A percentile compares a stretch with the other conserved stretches of the same genome.
Conservation (phyloP, 495 filamentous ascomycete genomes). For the Astrothelium subdiscretum region DNA sequence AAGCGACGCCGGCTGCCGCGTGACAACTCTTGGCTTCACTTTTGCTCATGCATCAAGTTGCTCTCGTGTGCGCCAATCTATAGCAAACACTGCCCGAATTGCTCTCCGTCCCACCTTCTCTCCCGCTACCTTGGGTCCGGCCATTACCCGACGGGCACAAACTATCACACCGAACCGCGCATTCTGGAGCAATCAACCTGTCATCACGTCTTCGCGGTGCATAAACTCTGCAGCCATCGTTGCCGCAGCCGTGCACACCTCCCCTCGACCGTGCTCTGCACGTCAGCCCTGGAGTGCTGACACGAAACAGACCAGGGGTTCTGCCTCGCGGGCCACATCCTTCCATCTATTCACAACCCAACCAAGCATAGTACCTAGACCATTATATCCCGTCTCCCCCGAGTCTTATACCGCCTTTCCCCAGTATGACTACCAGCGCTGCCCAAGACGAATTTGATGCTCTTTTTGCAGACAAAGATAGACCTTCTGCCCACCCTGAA, state of each 20-base stretch:
- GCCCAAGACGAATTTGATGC: conserved; percentile 81
- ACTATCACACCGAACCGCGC: not conserved
- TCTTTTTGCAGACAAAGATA: conserved; percentile 48
- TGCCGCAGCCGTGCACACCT: not conserved
- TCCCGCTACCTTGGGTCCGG: not conserved
- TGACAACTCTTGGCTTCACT: not conserved
- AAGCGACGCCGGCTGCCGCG: not conserved
- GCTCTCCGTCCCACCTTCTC: not conserved
- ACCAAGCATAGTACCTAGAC: not conserved
- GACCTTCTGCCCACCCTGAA: conserved; percentile 44
- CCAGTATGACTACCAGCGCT: conserved; percentile 30
- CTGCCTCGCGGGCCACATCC: not conserved
- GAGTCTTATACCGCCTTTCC: not conserved
- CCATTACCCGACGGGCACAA: not conserved
- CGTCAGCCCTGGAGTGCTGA: not conserved
- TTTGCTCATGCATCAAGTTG: not conserved
- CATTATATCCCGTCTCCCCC: not conserved
- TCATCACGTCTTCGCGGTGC: not conserved
- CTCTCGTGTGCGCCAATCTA: not conserved
- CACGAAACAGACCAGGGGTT: not conserved
- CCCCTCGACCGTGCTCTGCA: not conserved
- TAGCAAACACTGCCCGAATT: not conserved
- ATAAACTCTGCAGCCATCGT: not conserved
- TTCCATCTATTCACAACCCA: not conserved
- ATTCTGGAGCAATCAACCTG: not conserved